These are phyloP conservation scores for Arxiozyma heterogenica DNA, from an alignment of 1,139 yeast genomes.

Conservation along the genomic window DNA sequence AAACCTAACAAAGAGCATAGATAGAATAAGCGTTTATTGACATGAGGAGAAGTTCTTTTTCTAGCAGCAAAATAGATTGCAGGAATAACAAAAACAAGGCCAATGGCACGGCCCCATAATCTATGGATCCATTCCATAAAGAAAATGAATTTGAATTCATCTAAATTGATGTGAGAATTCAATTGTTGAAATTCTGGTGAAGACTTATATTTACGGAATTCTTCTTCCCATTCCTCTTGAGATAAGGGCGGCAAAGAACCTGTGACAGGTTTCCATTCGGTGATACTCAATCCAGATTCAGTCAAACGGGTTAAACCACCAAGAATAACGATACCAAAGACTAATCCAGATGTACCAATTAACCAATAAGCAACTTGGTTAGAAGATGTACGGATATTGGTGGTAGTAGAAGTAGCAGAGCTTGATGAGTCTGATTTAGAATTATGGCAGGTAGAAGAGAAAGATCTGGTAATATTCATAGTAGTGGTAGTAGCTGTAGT, in stretches of 20 bases:
- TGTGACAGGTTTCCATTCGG: slow-evolving; percentile 98
- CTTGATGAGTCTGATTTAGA: background rate
- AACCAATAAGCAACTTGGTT: slow-evolving; percentile 74
- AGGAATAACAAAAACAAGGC: slow-evolving; percentile 72
- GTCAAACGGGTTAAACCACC: slow-evolving; percentile 95
- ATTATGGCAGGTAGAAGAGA: background rate
- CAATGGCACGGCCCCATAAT: slow-evolving; percentile 84
- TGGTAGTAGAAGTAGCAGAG: background rate
- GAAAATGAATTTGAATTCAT: slow-evolving; percentile 90
- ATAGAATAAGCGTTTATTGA: slow-evolving; percentile 59
- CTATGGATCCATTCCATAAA: slow-evolving; percentile 98
- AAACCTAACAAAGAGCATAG: slow-evolving; percentile 73
- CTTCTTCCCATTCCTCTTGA: slow-evolving; percentile 74
- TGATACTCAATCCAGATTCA: slow-evolving; percentile 90
- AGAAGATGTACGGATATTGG: slow-evolving; percentile 5
- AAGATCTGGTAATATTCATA: background rate
- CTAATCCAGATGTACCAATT: slow-evolving; percentile 80
- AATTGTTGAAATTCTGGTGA: slow-evolving; percentile 89
- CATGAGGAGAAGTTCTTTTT: slow-evolving; percentile 57
- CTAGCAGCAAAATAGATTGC: slow-evolving; percentile 70
- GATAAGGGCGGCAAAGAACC: slow-evolving; percentile 85
- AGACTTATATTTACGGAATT: slow-evolving; percentile 67
- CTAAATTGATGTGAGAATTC: slow-evolving; percentile 82
- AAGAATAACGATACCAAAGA: slow-evolving; percentile 89
- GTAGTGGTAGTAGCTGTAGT: background rate